Base-by-base conservation (phyloP, 176 grass and related monocot genomes). In the Zizania latifolia region DNA sequence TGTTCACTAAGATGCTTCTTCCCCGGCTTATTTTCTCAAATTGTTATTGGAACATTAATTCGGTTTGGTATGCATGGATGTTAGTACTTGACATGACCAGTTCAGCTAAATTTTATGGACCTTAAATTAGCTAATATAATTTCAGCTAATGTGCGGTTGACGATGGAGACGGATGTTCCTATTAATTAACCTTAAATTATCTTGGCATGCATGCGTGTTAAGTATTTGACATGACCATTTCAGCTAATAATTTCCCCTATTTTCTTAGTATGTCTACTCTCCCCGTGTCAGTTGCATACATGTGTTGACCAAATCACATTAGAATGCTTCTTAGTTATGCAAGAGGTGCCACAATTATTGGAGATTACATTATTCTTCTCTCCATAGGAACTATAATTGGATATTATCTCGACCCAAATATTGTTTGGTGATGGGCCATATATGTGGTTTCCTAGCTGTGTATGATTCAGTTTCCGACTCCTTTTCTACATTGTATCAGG, bases 291-390 rank as follows among this genome's bases (percentile, higher is more conserved):
- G 67, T 63, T 55, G 67, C 40, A 21, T 66, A n/a, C n/a, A 41
- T 74, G 17, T 83, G 67, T 77, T 76, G 85, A 83, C 85, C 74
- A 74, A 68, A 83, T 82, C 78, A 50, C 53, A 34, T n/a, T 9
- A 24, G 3, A 68, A 67, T 59, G 38, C 58, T 77, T 50, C 3
- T 23, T 64, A 71, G 15, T 58, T 68, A 62, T 62, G 51, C 62
- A 60, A 73, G 44, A 35, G 44, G 4, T 43, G 0, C 8, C 17
- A 64, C 29, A 22, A 71, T 79, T 33, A 79, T 74, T 68, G 51
- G n/a, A 82, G 59, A 68, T 33, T 57, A 70, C n/a, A n/a, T n/a
- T n/a, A n/a, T n/a, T n/a, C n/a, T 59, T 70, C 65, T 44, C 17
- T 70, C 17, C 54, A 24, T 26, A 29, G 27, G 29, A 80, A 10